Evolutionary conservation across 108 stramenopile species (phyloP), one percentile per base, ranked within the genome.

Genomic region (Cyclotella choctawhatcheeana): DNA sequence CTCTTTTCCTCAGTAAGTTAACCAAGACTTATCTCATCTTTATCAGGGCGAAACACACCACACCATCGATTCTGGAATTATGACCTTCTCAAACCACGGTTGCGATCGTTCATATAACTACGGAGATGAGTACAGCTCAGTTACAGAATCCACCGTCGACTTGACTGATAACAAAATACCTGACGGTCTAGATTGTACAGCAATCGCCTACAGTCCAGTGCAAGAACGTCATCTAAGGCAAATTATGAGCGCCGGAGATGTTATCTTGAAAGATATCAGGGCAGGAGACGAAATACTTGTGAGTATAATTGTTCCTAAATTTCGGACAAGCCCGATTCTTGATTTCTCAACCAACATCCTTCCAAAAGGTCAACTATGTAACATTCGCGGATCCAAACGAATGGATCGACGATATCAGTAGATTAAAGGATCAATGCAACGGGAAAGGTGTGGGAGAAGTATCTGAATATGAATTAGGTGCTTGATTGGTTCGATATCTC

Each of bases 31-130:
- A 44, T 21, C 0, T 61, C 35, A 13, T 61, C 8, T 44, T 20
- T 1, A n/a, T 30, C 43, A 40, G 75, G 76, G 76, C 29, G 64
- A 55, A 52, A 44, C 52, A 17, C 62, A 65, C 24, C 17, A 50
- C 24, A 51, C 51, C 8, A 55, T 77, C 44, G 76, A 77, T 18
- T 77, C 76, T 31, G 69, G 61, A 26, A 30, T 64, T 17, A 50
- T 64, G 31, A 50, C 63, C 2, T 77, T 77, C 44, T 55, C 30
- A 30, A 77, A 77, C 43, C 76, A 77, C 37, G 76, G 76, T 34
- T 77, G 76, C 35, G 71, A 77, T 27, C 44, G 61, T 0, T 69
- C 76, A 25, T 69, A 63, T 40, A 77, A 77, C 52, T 77, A 58
- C 22, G 76, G 69, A 4, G 30, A 44, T 24, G 59, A 71, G 22